Conservation (phyloP, 1,284 basidiomycete genomes). For the Paramarasmius palmivorus region DNA sequence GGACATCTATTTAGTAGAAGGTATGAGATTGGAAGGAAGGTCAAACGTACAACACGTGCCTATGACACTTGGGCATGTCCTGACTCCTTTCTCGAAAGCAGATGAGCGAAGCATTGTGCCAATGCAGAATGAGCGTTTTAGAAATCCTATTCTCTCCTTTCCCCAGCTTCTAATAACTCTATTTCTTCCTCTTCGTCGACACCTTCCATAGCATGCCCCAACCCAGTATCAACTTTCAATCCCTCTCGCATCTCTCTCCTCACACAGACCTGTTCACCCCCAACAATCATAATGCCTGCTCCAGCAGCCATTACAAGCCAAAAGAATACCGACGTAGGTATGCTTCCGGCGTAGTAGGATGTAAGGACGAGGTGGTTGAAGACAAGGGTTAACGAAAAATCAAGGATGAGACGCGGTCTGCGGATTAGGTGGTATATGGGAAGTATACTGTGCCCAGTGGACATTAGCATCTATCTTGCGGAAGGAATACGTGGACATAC, state of each 20-base stretch:
- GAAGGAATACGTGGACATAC: too few species aligned
- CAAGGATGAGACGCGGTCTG: constrained; percentile 90
- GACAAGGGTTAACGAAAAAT: constrained; percentile 88
- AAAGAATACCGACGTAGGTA: constrained; percentile 90
- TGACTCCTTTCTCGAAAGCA: too few species aligned
- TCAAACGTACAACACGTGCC: too few species aligned
- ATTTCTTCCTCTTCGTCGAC: too few species aligned
- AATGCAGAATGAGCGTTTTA: too few species aligned
- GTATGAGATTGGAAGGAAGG: too few species aligned
- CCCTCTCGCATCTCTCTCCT: constrained; percentile 91
- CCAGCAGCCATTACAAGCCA: constrained; percentile 81
- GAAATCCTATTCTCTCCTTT: too few species aligned
- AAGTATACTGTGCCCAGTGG: constrained; percentile 15
- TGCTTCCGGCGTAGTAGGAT: constrained; percentile 84
- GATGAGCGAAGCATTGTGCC: too few species aligned
- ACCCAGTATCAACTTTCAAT: constrained; percentile 64
- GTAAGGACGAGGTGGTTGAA: constrained; percentile 91
- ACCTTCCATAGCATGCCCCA: too few species aligned
- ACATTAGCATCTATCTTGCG: constrained; percentile 1
- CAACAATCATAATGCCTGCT: constrained; percentile 72
- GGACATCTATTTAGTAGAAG: too few species aligned
- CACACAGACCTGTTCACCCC: constrained; percentile 91
- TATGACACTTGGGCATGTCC: too few species aligned
- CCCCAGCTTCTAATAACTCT: too few species aligned
- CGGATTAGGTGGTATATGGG: constrained; percentile 82